Evolutionary conservation across 2,329 filamentous ascomycete genomes (phyloP), one percentile per base, ranked within the genome.

Genomic region (Trichoderma sp.): DNA sequence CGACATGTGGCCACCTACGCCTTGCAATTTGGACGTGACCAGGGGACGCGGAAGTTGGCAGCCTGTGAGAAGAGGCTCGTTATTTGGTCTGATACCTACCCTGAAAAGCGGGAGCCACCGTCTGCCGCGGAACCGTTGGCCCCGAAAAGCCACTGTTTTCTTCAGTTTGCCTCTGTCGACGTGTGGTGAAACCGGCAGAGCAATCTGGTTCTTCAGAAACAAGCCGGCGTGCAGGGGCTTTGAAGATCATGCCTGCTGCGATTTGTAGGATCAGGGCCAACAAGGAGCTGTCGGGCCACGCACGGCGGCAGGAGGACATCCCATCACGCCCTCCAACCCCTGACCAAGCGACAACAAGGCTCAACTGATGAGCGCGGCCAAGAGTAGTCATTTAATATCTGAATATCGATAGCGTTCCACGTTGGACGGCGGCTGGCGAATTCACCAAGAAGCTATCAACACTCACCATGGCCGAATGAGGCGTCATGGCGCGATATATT

Each of bases 401-500:
- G 15, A 28, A 43, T 9, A 19, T 50, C 57, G 43, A 51, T 60
- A 60, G 57, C 54, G 41, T 17, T 51, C 34, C 21, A 21, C 34
- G 57, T 26, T 43, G 17, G 19, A 52, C 50, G 21, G 17, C 19
- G 34, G 52, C 39, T 56, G 26, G 50, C 19, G 26, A n/a, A 52
- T 15, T 34, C 17, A 15, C 21, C 28, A 41, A 41, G 30, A 50
- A 50, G 57, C 57, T 21, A 60, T 50, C 47, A 41, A 21, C 10
- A 41, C 34, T 60, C 28, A 45, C 56, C 28, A 55, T 56, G 51
- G 28, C 30, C 52, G 56, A 59, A 59, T 59, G 56, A 45, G 56
- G 56, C n/a, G 7, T 50, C 19, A 59, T 59, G 28, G 56, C 30
- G 56, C 56, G 56, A 59, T 48, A 48, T 60, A 60, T 60, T 43